Conservation (phyloP, 1,139 yeast genomes). For the Protomyces inouyei region DNA sequence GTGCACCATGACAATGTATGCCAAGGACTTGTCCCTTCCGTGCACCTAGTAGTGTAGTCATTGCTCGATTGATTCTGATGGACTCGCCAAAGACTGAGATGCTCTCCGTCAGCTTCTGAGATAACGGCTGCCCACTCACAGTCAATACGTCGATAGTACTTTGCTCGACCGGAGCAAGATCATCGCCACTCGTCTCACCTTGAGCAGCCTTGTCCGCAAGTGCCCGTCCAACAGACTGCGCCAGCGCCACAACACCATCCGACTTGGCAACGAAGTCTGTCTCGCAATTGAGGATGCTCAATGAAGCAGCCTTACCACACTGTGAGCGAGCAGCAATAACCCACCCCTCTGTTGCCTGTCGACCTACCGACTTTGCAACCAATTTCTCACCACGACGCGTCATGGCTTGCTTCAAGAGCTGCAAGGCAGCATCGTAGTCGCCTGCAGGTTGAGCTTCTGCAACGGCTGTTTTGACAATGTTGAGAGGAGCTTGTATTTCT, state of each 20-base stretch:
- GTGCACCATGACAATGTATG: conserved; percentile 22
- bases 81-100: conserved; percentile 19
- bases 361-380: conserved; percentile 23
- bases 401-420: conserved; percentile 16
- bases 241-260: conserved; percentile 7
- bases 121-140: neutral
- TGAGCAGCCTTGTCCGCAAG: neutral
- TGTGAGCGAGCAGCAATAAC: conserved; percentile 6
- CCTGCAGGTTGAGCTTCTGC: conserved; percentile 17
- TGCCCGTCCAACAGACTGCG: neutral
- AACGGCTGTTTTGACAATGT: conserved; percentile 18
- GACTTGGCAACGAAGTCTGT: conserved; percentile 29
- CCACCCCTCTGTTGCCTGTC: conserved; percentile 28
- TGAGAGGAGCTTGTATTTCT: conserved; percentile 20
- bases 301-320: conserved; percentile 1
- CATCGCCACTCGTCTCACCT: neutral
- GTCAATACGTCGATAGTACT: neutral
- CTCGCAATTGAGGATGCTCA: conserved; percentile 26
- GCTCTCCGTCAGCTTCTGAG: conserved; percentile 6
- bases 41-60: neutral
- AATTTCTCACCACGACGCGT: conserved; percentile 25
- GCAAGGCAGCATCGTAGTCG: conserved; percentile 21
- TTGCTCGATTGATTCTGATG: neutral
- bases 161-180: neutral
- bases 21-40: neutral